phyloP scores from a whole-genome alignment of 2,329 filamentous ascomycete genomes.

The Emmonsia crescens region DNA sequence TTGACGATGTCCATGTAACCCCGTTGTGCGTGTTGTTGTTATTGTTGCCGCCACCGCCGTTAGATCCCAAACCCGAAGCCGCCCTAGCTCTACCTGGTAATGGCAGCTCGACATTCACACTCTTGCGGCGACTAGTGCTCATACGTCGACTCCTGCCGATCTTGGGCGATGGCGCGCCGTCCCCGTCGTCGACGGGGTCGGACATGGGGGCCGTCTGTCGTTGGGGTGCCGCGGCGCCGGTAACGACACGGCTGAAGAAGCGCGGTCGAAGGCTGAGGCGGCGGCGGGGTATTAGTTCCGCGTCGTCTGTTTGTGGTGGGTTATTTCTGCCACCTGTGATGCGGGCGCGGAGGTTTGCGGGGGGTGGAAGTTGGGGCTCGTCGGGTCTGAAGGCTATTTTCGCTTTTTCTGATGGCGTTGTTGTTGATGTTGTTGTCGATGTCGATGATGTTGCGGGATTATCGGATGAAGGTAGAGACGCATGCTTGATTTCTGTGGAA shows the following conservation, averaged over 20 bases:
- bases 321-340: background rate
- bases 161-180: constrained; percentile 25
- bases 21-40: background rate
- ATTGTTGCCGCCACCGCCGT: background rate
- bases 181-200: constrained; percentile 16
- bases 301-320: background rate
- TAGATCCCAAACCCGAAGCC: background rate
- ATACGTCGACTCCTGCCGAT: constrained; percentile 20
- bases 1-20: background rate
- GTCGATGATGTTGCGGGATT: background rate
- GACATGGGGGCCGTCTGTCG: constrained; percentile 17
- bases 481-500: background rate
- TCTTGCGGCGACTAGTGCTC: constrained; percentile 7
- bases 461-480: background rate
- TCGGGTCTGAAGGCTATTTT: background rate
- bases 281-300: constrained; percentile 15
- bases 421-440: background rate
- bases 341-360: background rate
- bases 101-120: constrained; percentile 12
- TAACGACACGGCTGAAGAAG: constrained; percentile 25
- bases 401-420: background rate
- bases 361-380: background rate
- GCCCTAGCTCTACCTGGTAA: constrained; percentile 1
- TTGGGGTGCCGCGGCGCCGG: constrained; percentile 5
- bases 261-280: constrained; percentile 27